Conservation (phyloP, 305 asterid species). For the Solanum hybrid region DNA sequence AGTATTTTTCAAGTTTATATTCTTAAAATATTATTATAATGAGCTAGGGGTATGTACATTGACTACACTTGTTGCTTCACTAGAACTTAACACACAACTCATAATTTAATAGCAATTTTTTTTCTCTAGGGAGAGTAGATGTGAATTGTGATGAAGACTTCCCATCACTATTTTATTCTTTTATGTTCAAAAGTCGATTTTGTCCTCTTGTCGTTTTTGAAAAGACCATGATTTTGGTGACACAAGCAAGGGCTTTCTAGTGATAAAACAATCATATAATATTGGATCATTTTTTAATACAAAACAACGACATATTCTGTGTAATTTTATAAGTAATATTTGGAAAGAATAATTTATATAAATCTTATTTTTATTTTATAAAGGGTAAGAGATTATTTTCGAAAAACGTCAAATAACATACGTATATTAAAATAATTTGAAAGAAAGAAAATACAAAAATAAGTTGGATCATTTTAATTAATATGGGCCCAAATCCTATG, state of each 20-base stretch:
- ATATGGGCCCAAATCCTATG: neutral
- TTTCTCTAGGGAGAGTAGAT: neutral
- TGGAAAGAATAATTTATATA: neutral
- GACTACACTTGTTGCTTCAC: constrained; percentile 2
- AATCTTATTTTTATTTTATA: neutral
- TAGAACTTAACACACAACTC: neutral
- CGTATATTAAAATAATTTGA: neutral
- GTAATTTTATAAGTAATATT: neutral
- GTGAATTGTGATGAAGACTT: neutral
- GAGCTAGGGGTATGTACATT: neutral
- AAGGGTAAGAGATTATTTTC: neutral
- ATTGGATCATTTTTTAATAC: neutral
- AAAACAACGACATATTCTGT: neutral
- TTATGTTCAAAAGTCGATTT: neutral
- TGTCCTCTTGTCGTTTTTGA: neutral
- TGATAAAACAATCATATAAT: neutral
- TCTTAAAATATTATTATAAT: neutral
- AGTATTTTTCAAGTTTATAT: neutral
- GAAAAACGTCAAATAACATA: neutral
- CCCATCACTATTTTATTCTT: neutral
- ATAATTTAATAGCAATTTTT: neutral
- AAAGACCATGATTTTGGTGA: neutral
- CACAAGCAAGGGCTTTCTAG: neutral
- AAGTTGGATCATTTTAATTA: neutral
- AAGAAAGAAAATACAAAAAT: neutral